Evolutionary conservation across 495 filamentous ascomycete species (phyloP).

Genomic region (Letharia lupina): DNA sequence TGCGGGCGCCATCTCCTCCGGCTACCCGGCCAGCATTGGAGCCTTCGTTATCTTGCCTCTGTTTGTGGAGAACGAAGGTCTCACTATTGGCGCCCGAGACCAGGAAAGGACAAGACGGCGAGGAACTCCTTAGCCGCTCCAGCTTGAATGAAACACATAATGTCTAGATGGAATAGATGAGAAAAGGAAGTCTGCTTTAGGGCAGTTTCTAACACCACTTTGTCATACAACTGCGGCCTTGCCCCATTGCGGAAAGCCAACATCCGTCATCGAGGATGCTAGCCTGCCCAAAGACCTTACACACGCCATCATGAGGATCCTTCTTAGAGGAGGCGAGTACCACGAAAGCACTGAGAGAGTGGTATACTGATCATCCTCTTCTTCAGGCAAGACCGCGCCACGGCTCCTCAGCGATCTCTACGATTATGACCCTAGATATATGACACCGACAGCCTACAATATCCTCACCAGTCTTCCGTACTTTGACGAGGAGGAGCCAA

Average conservation of each 20-base stretch:
- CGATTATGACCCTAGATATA: slow-evolving; percentile 47
- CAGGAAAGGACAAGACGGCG: neutral
- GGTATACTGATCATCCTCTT: neutral
- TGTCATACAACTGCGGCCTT: neutral
- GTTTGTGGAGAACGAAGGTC: too few species aligned
- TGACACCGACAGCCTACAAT: slow-evolving; percentile 41
- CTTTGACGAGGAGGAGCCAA: slow-evolving; percentile 18
- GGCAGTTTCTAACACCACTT: neutral
- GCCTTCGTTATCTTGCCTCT: neutral
- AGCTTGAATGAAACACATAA: neutral
- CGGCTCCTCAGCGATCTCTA: slow-evolving; percentile 51
- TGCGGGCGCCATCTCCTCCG: neutral
- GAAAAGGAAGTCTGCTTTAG: neutral
- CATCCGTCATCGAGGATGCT: slow-evolving; percentile 2
- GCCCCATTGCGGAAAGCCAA: slow-evolving; percentile 1
- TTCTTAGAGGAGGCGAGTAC: slow-evolving; percentile 18
- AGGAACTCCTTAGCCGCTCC: neutral
- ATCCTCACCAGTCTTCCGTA: slow-evolving; percentile 46
- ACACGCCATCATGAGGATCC: slow-evolving; percentile 7
- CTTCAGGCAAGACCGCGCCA: slow-evolving; percentile 55
- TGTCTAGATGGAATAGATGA: neutral
- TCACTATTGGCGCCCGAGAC: neutral
- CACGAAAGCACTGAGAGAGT: neutral
- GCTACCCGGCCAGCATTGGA: neutral
- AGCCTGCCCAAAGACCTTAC: neutral